Evolutionary conservation across 108 stramenopile genomes (phyloP).

Genomic region (Skeletonema potamos): DNA sequence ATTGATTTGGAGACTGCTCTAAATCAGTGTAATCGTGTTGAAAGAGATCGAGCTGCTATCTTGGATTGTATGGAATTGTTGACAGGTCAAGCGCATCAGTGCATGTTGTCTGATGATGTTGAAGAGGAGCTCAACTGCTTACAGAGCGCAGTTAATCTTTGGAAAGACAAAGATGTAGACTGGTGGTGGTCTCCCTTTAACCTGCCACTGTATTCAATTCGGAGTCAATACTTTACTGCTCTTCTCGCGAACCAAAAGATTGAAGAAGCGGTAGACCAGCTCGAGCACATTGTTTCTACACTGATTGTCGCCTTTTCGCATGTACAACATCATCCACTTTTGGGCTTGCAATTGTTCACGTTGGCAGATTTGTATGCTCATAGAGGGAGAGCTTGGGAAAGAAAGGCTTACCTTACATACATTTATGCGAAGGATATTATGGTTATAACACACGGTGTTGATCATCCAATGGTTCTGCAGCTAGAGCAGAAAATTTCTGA

Average conservation of each 20-base stretch:
- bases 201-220: slow-evolving; percentile 20
- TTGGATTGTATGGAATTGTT: slow-evolving; percentile 6
- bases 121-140: slow-evolving; percentile 24
- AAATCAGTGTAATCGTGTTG: not conserved
- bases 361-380: slow-evolving; percentile 53
- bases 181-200: slow-evolving; percentile 29
- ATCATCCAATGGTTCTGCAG: slow-evolving; percentile 10
- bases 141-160: slow-evolving; percentile 12
- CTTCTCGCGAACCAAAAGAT: slow-evolving; percentile 17
- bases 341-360: slow-evolving; percentile 67
- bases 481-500: not conserved
- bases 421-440: slow-evolving; percentile 26
- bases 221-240: slow-evolving; percentile 29
- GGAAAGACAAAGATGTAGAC: slow-evolving; percentile 2
- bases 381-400: not conserved
- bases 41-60: not conserved
- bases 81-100: slow-evolving; percentile 17
- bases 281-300: slow-evolving; percentile 51
- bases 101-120: slow-evolving; percentile 29
- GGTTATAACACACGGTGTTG: slow-evolving; percentile 20
- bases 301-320: slow-evolving; percentile 39
- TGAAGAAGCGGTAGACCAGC: slow-evolving; percentile 24
- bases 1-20: slow-evolving; percentile 26
- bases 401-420: slow-evolving; percentile 24
- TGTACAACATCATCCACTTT: slow-evolving; percentile 51